Evolutionary conservation across 176 grass and related monocot species (phyloP), one percentile per base, ranked within the genome.

Genomic region (Aegilops speltoides): DNA sequence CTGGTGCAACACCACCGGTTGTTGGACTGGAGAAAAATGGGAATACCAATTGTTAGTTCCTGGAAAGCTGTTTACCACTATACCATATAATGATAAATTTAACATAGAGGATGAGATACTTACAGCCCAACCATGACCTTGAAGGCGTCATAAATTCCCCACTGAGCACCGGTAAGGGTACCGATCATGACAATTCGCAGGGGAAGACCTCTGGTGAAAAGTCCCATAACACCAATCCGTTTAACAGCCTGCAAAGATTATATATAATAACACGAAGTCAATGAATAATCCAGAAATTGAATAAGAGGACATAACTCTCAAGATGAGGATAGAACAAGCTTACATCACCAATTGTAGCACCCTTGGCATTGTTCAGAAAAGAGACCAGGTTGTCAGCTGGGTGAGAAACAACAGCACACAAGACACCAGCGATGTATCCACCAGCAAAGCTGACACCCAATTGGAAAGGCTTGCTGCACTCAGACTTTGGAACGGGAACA

Each of bases 351-450:
- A 45, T 45, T 45, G 41, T 45, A 45, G 92, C 92, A 70, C 92
- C 95, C 83, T 95, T 95, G 41, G 95, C 92, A 43, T 95, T 95
- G 91, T 95, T 97, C 52, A 97, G 69, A 82, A 97, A 93, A 78
- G 92, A 97, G 45, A 97, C 90, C 8, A 97, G 83, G 80, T 95
- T 97, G 71, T 97, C 95, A 26, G 92, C 91, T 2, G 91, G 95
- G 28, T 97, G 95, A 69, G 95, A 97, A 25, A 97, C 95, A 69
- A 95, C 20, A 31, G 91, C 92, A 87, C 95, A 97, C 79, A 97
- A 91, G 84, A 97, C 93, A 48, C 95, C 95, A 8, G 95, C 91
- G 66, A 97, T 15, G 65, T 97, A 45, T 12, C 41, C 41, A 45
- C 41, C 41, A 45, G 41, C 41, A 45, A 45, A 45, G 41, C 41